Percentiles rank a stretch among this genome's conserved stretches.
Evolutionary conservation across 2,329 filamentous ascomycete genomes (phyloP).

Genomic region (Epichloe uncinata): DNA sequence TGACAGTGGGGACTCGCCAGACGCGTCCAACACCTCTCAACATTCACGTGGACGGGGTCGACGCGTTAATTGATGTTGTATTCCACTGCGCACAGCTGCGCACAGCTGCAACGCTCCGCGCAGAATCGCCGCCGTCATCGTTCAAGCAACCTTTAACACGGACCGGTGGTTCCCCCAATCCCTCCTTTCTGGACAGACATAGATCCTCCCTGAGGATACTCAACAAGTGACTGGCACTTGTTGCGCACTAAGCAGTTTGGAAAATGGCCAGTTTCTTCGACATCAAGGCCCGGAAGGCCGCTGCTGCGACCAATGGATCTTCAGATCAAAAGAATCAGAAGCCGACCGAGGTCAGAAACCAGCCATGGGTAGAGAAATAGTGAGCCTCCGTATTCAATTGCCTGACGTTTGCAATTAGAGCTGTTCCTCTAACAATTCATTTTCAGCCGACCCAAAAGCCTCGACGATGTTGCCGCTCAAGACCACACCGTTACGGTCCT

Average conservation of each 20-base stretch:
- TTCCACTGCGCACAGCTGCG: background rate
- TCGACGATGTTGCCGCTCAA: conserved; percentile 92
- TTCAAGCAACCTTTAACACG: no score
- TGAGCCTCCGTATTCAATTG: conserved; percentile 28
- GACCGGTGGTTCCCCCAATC: background rate
- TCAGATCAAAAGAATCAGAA: conserved; percentile 53
- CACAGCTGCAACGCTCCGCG: no score
- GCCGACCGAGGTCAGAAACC: conserved; percentile 46
- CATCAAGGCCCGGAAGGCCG: conserved; percentile 77
- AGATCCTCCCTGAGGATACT: background rate
- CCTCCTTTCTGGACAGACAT: background rate
- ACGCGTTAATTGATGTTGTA: background rate
- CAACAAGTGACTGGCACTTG: background rate
- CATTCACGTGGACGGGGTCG: background rate
- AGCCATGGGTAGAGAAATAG: conserved; percentile 99
- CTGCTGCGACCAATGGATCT: conserved; percentile 49
- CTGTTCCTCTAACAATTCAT: background rate
- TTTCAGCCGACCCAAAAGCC: conserved; percentile 73
- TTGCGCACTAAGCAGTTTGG: background rate
- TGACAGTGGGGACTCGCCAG: background rate
- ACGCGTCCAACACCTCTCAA: background rate
- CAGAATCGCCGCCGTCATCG: no score
- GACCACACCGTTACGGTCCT: conserved; percentile 93
- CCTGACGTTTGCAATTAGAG: background rate
- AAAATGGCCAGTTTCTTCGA: conserved; percentile 88